Percentiles rank a stretch among this genome's conserved stretches.
These are phyloP conservation scores for Hanseniaspora lindneri DNA, from an alignment of 805 yeast genomes.

Conservation along the genomic window DNA sequence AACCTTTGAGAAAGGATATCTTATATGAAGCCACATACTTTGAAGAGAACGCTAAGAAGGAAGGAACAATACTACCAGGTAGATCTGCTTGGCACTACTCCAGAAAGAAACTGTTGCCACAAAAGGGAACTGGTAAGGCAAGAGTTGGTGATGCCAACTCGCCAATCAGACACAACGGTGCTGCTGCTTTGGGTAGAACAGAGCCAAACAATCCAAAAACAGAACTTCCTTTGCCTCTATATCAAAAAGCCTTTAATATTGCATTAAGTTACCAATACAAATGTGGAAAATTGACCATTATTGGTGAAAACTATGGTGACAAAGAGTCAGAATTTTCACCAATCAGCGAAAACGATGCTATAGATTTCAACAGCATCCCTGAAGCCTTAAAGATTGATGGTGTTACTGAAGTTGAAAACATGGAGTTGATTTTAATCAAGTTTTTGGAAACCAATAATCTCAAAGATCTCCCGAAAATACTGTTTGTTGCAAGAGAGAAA, in stretches of 20 bases:
- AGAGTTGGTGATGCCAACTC: conserved; percentile 94
- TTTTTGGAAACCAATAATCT: conserved; percentile 41
- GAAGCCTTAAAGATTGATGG: conserved; percentile 18
- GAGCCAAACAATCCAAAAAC: conserved; percentile 88
- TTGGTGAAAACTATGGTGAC: conserved; percentile 39
- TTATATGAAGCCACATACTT: conserved; percentile 88
- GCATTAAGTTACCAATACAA: conserved; percentile 76
- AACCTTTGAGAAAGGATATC: conserved; percentile 77
- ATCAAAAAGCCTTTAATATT: conserved; percentile 61
- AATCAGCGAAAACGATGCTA: conserved; percentile 21
- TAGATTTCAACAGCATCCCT: conserved; percentile 20
- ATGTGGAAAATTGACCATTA: conserved; percentile 55
- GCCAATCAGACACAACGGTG: conserved; percentile 82
- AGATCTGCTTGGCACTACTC: conserved; percentile 80
- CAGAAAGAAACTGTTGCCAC: conserved; percentile 69
- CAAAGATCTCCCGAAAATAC: conserved; percentile 38
- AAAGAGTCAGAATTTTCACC: conserved; percentile 18
- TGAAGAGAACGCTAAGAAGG: conserved; percentile 82
- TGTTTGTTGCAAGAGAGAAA: conserved; percentile 51
- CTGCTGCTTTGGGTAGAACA: conserved; percentile 74
- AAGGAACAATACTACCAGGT: conserved; percentile 80
- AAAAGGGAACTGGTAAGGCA: conserved; percentile 91
- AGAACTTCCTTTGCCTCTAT: conserved; percentile 58
- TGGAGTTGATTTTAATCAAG: conserved; percentile 34
- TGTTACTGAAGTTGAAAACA: conserved; percentile 21